Evolutionary conservation across 805 yeast species (phyloP).

Genomic region (Candida silvatica): DNA sequence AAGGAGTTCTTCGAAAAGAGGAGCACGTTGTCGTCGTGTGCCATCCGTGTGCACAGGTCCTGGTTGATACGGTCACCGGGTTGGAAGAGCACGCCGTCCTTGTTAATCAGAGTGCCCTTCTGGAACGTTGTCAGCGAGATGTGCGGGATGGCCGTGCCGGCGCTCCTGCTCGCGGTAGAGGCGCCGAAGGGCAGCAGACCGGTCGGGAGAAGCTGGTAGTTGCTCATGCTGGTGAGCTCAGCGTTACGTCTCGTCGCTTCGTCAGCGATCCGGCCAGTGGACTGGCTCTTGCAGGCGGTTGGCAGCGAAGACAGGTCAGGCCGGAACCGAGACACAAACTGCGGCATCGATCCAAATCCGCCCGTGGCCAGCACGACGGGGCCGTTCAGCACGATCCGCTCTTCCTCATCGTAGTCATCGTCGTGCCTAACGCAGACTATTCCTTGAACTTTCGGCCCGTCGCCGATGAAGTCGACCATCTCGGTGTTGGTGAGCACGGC

Average conservation of each 20-base stretch:
- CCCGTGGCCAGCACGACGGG: slow-evolving; percentile 60
- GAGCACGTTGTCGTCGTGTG: slow-evolving; percentile 4
- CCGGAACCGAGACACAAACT: slow-evolving; percentile 29
- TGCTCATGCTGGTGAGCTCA: slow-evolving; percentile 43
- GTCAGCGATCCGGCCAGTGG: slow-evolving; percentile 51
- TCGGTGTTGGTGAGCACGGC: slow-evolving; percentile 23
- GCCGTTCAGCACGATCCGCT: slow-evolving; percentile 25
- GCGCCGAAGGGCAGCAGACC: slow-evolving; percentile 42
- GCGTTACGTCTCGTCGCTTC: slow-evolving; percentile 41
- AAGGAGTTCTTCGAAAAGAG: background rate
- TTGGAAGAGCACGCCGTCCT: background rate
- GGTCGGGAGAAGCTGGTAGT: slow-evolving; percentile 57
- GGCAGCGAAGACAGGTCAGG: slow-evolving; percentile 47
- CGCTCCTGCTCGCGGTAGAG: background rate
- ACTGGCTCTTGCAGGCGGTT: slow-evolving; percentile 39
- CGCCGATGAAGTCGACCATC: slow-evolving; percentile 28
- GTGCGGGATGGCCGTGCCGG: background rate
- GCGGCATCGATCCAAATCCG: slow-evolving; percentile 55
- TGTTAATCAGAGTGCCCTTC: background rate
- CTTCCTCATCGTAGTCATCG: too few relatives aligned
- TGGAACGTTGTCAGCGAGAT: background rate
- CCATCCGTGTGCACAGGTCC: slow-evolving; percentile 2
- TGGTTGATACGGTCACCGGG: slow-evolving; percentile 4
- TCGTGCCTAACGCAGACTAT: slow-evolving; percentile 3
- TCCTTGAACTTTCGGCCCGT: slow-evolving; percentile 9